A percentile compares a stretch with the other conserved stretches of the same genome.
phyloP scores from a whole-genome alignment of 306 rosid species.

The Vigna trinervia region DNA sequence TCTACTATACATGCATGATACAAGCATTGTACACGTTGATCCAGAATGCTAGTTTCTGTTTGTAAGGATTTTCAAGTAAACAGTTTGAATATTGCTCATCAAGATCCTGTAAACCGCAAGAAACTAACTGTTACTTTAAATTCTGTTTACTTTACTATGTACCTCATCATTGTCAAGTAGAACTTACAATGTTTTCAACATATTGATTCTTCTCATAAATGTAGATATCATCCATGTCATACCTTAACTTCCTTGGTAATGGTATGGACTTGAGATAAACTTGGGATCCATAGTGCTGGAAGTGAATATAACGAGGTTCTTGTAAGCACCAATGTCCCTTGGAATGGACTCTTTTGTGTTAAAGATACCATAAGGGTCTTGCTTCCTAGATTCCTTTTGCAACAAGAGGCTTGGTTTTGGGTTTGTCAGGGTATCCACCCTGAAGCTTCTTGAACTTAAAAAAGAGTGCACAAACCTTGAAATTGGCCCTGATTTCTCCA shows the following conservation, averaged over 20 bases:
- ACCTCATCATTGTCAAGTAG: constrained; percentile 4
- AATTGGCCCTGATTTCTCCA: constrained; percentile 87
- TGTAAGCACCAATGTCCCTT: constrained; percentile 93
- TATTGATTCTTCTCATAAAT: not conserved
- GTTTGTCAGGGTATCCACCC: constrained; percentile 65
- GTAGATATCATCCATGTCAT: constrained; percentile 20
- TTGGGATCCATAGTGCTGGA: constrained; percentile 81
- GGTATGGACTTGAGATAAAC: constrained; percentile 77
- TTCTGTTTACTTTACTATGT: constrained; percentile 10
- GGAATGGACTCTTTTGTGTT: constrained; percentile 80
- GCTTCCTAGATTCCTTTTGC: constrained; percentile 85
- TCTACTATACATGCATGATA: constrained; percentile 76
- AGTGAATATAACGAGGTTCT: constrained; percentile 81
- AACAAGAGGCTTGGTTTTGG: constrained; percentile 56
- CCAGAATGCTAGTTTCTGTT: constrained; percentile 95
- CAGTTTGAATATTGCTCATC: constrained; percentile 72
- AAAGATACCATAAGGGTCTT: constrained; percentile 92
- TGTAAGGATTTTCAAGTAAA: constrained; percentile 73
- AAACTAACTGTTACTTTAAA: constrained; percentile 22
- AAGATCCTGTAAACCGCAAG: constrained; percentile 59
- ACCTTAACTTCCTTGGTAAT: constrained; percentile 78
- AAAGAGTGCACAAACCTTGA: constrained; percentile 77
- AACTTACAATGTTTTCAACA: constrained; percentile 23
- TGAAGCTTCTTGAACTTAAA: constrained; percentile 82
- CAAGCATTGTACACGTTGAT: constrained; percentile 97